These are phyloP conservation scores for Aspergillus versicolor DNA, from an alignment of 2,329 filamentous ascomycete species.

Conservation along the genomic window DNA sequence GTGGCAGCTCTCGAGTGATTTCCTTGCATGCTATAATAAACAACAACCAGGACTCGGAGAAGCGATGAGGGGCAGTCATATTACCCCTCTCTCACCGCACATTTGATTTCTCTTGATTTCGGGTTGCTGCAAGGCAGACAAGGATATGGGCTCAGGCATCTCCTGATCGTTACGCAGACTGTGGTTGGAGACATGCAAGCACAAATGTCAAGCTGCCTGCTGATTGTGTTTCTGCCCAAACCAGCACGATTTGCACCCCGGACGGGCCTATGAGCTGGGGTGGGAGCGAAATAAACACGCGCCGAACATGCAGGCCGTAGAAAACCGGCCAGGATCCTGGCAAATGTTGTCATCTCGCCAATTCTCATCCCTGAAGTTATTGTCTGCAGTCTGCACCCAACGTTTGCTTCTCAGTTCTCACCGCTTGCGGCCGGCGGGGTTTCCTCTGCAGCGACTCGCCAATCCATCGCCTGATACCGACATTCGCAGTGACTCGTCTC, in stretches of 20 bases:
- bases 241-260: conserved; percentile 10
- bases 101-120: conserved; percentile 6
- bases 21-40: conserved; percentile 13
- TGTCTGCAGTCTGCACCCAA: conserved; percentile 18
- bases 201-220: conserved; percentile 9
- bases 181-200: conserved; percentile 12
- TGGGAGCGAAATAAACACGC: conserved; percentile 16
- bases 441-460: background rate
- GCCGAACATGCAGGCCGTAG: conserved; percentile 14
- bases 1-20: conserved; percentile 7
- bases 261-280: conserved; percentile 12
- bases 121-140: conserved; percentile 20
- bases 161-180: conserved; percentile 2
- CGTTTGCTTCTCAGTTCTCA: conserved; percentile 15
- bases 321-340: conserved; percentile 14
- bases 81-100: conserved; percentile 21
- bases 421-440: conserved; percentile 14
- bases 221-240: conserved; percentile 26
- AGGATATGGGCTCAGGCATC: conserved; percentile 16
- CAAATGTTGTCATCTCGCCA: conserved; percentile 14
- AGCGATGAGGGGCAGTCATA: conserved; percentile 1
- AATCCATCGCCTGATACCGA: conserved; percentile 1
- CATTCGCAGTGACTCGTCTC: conserved; percentile 4
- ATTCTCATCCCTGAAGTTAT: background rate
- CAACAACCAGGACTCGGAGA: background rate